These are phyloP conservation scores for Abelmoschus esculentus DNA, from an alignment of 345 rosid species.

Conservation along the genomic window DNA sequence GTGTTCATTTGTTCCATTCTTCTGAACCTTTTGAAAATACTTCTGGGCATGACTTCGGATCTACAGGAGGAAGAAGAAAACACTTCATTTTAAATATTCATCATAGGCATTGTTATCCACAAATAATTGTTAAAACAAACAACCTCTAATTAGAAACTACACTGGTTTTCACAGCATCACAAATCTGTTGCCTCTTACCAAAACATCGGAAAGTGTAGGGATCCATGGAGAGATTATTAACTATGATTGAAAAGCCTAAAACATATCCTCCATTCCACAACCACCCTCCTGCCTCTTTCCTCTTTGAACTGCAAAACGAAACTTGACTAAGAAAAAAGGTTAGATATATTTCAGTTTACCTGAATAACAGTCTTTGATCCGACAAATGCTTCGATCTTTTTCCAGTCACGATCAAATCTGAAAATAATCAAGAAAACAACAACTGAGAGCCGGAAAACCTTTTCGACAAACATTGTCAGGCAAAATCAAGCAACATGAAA, in stretches of 20 bases:
- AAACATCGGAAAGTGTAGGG: neutral
- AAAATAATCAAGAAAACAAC: constrained; percentile 3
- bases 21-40: constrained; percentile 81
- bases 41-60: constrained; percentile 93
- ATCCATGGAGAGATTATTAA: neutral
- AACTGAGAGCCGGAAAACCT: neutral
- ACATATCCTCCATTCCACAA: neutral
- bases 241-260: neutral
- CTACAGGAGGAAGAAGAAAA: constrained; percentile 17
- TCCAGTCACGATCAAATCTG: constrained; percentile 94
- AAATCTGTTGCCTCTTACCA: neutral
- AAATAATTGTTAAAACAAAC: too few relatives aligned
- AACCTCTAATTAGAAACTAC: neutral
- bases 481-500: neutral
- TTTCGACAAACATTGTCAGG: neutral
- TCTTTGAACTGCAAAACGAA: neutral
- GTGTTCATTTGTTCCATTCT: constrained; percentile 75
- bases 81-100: neutral
- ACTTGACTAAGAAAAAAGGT: neutral
- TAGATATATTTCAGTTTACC: constrained; percentile 25
- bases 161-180: neutral
- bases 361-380: constrained; percentile 90
- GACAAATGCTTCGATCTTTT: constrained; percentile 80
- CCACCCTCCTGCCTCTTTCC: neutral
- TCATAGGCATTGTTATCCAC: neutral